Conservation (phyloP, 768 basidiomycete genomes). For the Podaxis pistillaris region DNA sequence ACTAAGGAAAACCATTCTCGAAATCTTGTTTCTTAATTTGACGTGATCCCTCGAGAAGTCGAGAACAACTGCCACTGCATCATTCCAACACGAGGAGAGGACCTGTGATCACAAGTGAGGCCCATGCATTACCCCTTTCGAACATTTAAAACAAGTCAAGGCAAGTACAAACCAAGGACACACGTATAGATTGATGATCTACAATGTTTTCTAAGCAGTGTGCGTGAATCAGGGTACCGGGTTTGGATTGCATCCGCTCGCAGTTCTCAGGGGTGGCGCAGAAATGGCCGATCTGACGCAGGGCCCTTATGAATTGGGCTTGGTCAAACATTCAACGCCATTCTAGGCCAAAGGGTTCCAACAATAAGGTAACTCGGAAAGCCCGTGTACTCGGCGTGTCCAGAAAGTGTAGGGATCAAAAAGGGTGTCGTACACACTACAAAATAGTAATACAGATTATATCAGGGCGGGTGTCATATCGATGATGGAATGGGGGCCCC, state of each 20-base stretch:
- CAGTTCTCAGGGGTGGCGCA: neutral
- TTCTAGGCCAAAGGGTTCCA: neutral
- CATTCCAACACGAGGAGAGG: neutral
- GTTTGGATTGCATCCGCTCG: neutral
- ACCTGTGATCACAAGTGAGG: neutral
- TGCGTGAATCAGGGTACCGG: neutral
- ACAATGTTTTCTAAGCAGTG: neutral
- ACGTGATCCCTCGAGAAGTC: neutral
- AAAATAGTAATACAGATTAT: conserved; percentile 30
- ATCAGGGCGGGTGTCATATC: conserved; percentile 76
- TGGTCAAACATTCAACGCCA: neutral
- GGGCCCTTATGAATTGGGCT: neutral
- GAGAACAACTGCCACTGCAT: neutral
- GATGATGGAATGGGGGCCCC: conserved; percentile 73
- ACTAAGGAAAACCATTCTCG: neutral
- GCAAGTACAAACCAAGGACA: neutral
- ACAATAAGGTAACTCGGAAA: neutral
- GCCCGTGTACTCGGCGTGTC: neutral
- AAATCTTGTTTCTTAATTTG: neutral
- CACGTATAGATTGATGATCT: neutral
- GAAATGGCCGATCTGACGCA: too few species aligned
- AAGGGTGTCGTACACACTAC: neutral
- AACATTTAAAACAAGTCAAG: neutral
- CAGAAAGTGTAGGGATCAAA: neutral
- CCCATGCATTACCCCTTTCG: neutral